Evolutionary conservation across 257 asterid genomes (phyloP).

Genomic region (Ilex asprella): DNA sequence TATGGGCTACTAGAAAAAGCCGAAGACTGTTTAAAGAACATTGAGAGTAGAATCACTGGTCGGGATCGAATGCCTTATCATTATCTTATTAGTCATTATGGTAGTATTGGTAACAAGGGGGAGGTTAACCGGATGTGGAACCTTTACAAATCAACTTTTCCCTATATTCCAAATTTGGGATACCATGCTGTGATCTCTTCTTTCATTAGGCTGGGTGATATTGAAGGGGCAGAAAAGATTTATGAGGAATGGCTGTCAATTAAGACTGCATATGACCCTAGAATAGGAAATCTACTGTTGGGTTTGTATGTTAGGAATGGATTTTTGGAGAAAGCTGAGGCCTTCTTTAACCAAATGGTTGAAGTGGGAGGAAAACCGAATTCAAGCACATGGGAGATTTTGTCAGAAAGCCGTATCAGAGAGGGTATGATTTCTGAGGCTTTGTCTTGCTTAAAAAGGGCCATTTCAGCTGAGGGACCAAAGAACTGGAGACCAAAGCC

Average conservation of each 20-base stretch:
- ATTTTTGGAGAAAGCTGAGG: conserved; percentile 40
- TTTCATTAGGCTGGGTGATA: conserved; percentile 50
- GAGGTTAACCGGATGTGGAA: conserved; percentile 80
- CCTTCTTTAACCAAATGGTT: conserved; percentile 56
- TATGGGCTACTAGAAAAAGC: conserved; percentile 53
- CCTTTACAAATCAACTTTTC: conserved; percentile 51
- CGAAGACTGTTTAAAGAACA: conserved; percentile 44
- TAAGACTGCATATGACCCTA: conserved; percentile 54
- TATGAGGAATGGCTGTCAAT: conserved; percentile 76
- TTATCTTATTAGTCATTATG: conserved; percentile 69
- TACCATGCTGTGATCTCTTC: conserved; percentile 67
- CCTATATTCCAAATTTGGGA: conserved; percentile 56
- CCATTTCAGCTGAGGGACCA: conserved; percentile 48
- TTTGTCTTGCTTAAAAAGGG: conserved; percentile 62
- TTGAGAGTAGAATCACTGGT: conserved; percentile 60
- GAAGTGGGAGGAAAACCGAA: conserved; percentile 70
- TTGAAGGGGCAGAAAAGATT: conserved; percentile 66
- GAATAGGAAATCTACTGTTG: conserved; percentile 69
- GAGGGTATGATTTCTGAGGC: conserved; percentile 54
- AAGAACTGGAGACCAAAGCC: conserved; percentile 77
- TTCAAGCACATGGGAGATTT: conserved; percentile 78
- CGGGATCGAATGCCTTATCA: conserved; percentile 72
- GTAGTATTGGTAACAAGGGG: conserved; percentile 55
- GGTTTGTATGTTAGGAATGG: conserved; percentile 57
- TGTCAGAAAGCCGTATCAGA: conserved; percentile 62